phyloP scores from a whole-genome alignment of 2,329 filamentous ascomycete species.

The Pyricularia pennisetigena region DNA sequence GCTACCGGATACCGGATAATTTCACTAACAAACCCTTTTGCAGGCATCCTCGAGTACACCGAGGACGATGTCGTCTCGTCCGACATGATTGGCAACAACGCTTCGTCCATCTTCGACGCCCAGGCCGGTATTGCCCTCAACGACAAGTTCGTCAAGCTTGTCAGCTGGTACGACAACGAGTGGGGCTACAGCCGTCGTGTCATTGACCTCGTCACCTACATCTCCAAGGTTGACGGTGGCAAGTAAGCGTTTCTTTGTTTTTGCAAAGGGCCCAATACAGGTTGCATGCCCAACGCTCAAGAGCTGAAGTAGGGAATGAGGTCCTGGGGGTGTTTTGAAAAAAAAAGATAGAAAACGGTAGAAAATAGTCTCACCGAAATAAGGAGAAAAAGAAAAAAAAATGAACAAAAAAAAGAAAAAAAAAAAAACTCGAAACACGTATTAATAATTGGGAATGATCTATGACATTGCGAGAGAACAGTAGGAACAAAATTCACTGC shows the following conservation, averaged over 20 bases:
- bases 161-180: constrained; percentile 99
- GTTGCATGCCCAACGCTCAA: constrained; percentile 1
- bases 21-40: constrained; percentile 9
- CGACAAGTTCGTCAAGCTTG: constrained; percentile 97
- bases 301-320: background rate
- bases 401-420: background rate
- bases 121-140: constrained; percentile 99
- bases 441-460: background rate
- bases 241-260: constrained; percentile 25
- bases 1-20: background rate
- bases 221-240: constrained; percentile 64
- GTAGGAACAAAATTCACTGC: background rate
- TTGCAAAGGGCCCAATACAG: background rate
- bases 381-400: background rate
- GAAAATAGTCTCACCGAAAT: background rate
- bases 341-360: background rate
- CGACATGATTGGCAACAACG: constrained; percentile 84
- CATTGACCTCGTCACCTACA: constrained; percentile 69
- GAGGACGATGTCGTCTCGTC: constrained; percentile 95
- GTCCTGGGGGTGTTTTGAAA: background rate
- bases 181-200: constrained; percentile 99
- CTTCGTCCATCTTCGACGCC: constrained; percentile 98
- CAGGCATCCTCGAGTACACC: constrained; percentile 85
- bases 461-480: background rate
- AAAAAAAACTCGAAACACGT: background rate